Conservation (phyloP, 768 basidiomycete genomes). For the Podaxis sp. region DNA sequence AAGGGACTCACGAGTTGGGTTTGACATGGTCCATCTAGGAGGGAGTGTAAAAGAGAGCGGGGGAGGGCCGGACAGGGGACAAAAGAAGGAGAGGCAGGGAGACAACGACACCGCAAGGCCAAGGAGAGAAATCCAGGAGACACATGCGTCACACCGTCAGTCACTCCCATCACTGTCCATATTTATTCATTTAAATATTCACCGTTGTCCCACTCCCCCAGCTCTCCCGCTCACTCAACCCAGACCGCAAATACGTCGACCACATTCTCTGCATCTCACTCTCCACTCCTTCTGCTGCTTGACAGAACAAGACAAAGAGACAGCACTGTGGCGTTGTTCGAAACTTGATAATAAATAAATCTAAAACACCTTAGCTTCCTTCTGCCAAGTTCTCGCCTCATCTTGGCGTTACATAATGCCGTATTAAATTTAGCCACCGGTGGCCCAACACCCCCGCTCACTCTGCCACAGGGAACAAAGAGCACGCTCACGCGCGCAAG, state of each 20-base stretch:
- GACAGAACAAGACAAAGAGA: not conserved
- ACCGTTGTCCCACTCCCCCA: not conserved
- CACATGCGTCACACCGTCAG: not conserved
- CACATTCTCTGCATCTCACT: conserved; percentile 7
- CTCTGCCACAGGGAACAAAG: too few species aligned
- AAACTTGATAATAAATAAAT: too few species aligned
- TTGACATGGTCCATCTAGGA: conserved; percentile 10
- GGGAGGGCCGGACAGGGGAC: not conserved
- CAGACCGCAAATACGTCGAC: not conserved
- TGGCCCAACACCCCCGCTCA: too few species aligned
- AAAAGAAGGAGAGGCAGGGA: not conserved
- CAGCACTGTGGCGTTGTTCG: not conserved
- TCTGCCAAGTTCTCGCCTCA: too few species aligned
- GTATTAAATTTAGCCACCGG: too few species aligned
- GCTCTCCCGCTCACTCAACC: not conserved
- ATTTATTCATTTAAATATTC: not conserved
- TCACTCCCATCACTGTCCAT: not conserved
- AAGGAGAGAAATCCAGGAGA: not conserved
- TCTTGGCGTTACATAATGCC: too few species aligned
- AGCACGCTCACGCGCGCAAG: too few species aligned
- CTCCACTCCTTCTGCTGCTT: not conserved
- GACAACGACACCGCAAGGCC: not conserved
- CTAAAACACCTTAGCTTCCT: too few species aligned
- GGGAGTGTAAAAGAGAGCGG: not conserved
- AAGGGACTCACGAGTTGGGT: not conserved